Evolutionary conservation across 306 rosid genomes (phyloP).

Genomic region (Vigna radiata): DNA sequence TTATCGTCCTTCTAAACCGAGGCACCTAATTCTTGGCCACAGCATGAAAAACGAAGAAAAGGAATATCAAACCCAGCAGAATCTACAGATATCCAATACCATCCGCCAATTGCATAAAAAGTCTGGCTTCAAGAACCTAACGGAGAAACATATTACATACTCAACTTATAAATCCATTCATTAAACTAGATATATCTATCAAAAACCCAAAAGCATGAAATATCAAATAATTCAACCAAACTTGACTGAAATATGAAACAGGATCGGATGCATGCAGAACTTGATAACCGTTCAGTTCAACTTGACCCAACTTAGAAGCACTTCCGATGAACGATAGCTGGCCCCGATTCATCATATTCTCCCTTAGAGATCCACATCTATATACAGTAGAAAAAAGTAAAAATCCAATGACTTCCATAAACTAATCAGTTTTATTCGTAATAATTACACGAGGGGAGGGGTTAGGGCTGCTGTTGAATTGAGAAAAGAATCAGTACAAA

Average conservation of each 20-base stretch:
- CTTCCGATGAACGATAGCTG: conserved; percentile 76
- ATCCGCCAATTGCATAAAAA: conserved; percentile 53
- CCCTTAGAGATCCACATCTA: conserved; percentile 87
- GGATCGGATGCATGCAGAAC: conserved; percentile 44
- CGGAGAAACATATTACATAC: conserved; percentile 50
- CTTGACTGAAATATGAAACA: conserved; percentile 56
- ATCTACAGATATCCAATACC: conserved; percentile 50
- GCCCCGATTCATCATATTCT: conserved; percentile 81
- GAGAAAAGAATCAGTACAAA: neutral
- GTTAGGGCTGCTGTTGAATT: too few relatives aligned
- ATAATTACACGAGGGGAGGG: too few relatives aligned
- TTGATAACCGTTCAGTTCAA: conserved; percentile 44
- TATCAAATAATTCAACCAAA: conserved; percentile 55
- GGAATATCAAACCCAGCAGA: conserved; percentile 51
- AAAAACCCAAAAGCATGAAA: conserved; percentile 47
- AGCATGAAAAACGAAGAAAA: conserved; percentile 42
- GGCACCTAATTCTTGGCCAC: conserved; percentile 57
- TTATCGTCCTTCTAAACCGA: conserved; percentile 47
- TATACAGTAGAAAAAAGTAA: conserved; percentile 33
- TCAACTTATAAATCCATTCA: conserved; percentile 61
- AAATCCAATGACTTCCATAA: neutral
- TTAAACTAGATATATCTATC: conserved; percentile 53
- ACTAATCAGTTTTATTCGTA: neutral
- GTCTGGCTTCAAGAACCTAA: conserved; percentile 57
- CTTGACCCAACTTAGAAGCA: conserved; percentile 60